Evolutionary conservation across 2,329 filamentous ascomycete species (phyloP), one percentile per base, ranked within the genome.

Genomic region (Xylariales sp.): DNA sequence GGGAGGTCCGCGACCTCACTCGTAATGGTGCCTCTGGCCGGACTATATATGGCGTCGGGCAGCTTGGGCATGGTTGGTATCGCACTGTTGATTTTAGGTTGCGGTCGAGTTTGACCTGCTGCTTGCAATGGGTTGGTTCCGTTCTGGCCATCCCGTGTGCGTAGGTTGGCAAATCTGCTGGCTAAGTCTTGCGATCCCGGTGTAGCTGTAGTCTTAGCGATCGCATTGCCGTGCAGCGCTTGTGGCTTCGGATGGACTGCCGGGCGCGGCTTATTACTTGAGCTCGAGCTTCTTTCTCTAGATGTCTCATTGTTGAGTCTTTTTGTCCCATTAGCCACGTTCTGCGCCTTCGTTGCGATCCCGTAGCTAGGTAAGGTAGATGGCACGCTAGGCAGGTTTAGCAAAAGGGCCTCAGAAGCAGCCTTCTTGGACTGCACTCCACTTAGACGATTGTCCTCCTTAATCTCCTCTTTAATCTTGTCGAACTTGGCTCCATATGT

Each of bases 11-110:
- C 75, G 17, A 77, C 72, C 42, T 81, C 79, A 17, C 75, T 78
- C 4, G 81, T 79, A 5, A 83, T 69, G 40, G 80, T 84, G 19
- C 85, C 86, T 23, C 84, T 73, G 2, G 82, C 82, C n/a, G 85
- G 85, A 50, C 81, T 88, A 53, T 89, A 90, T 4, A 86, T 85
- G 6, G 85, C 83, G 51, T 82, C 83, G 2, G 85, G 85, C 31
- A 83, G 63, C 55, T 84, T 85, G 10, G 85, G 85, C 52, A 88
- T 64, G 13, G 68, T 69, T 10, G 75, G 69, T 6, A 76, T 56
- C n/a, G 72, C 56, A 18, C 66, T 75, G 32, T 76, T 65, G 1
- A 80, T 49, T 3, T 69, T 66, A 8, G 76, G 54, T 35, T 67
- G 67, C 2, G 66, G 62, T 29, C 68, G 66, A 14, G 60, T 54